These are phyloP conservation scores for Macrolepiota dolichaula DNA, from an alignment of 768 basidiomycete species.

Conservation along the genomic window DNA sequence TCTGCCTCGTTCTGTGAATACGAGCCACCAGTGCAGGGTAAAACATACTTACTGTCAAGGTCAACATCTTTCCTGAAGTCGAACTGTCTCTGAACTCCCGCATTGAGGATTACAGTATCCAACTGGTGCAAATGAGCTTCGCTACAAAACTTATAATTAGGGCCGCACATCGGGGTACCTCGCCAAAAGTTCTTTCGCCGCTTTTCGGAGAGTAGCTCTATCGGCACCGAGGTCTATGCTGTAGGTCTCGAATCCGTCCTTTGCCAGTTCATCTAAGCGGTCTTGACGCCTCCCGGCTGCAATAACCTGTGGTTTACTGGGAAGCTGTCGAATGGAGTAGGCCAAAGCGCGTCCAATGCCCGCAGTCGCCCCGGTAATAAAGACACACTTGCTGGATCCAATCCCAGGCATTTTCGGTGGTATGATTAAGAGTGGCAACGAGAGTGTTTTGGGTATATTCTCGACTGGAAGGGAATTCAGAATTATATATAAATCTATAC, in stretches of 20 bases:
- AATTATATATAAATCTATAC: background rate
- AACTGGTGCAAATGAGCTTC: conserved; percentile 29
- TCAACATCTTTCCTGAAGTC: conserved; percentile 42
- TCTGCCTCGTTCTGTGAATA: conserved; percentile 23
- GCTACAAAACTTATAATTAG: background rate
- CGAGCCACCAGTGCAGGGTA: background rate
- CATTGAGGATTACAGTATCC: conserved; percentile 50
- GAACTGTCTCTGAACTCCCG: conserved; percentile 50
- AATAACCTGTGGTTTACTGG: conserved; percentile 46
- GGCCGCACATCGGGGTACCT: conserved; percentile 45
- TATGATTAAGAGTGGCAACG: no score
- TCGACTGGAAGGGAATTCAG: no score
- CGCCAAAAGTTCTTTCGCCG: conserved; percentile 35
- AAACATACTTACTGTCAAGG: conserved; percentile 31
- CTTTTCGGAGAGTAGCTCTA: conserved; percentile 32
- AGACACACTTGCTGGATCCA: conserved; percentile 43
- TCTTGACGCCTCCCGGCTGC: conserved; percentile 49
- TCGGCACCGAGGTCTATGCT: conserved; percentile 42
- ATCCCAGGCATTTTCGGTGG: conserved; percentile 30
- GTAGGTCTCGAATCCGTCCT: conserved; percentile 36
- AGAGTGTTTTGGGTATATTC: no score
- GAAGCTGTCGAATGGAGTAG: conserved; percentile 42
- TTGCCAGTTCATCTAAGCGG: conserved; percentile 46
- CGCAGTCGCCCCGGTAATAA: conserved; percentile 52
- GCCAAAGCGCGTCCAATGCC: conserved; percentile 59